Conservation (phyloP, 805 yeast genomes). For the Metschnikowia kunwiensis region DNA sequence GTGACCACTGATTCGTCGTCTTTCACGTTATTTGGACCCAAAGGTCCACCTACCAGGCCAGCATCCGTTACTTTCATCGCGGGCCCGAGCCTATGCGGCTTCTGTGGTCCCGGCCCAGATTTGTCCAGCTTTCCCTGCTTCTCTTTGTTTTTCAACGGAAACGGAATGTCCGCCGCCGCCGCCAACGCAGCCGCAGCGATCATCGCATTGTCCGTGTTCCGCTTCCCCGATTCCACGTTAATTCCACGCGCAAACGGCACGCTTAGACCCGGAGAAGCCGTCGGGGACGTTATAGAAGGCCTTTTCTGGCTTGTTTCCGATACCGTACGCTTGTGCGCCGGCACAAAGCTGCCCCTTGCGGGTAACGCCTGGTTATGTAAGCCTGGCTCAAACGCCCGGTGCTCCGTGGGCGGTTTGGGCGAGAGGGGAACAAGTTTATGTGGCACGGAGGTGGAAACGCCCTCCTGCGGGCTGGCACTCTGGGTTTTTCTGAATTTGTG, state of each 20-base stretch:
- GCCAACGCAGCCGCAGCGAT: conserved; percentile 84
- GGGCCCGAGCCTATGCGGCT: not conserved
- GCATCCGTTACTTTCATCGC: not conserved
- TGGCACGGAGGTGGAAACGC: not conserved
- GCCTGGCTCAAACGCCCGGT: not conserved
- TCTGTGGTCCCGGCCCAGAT: not conserved
- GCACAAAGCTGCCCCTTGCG: conserved; percentile 19
- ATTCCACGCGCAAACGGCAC: conserved; percentile 40
- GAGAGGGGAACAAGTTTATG: conserved; percentile 8
- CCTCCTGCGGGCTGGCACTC: conserved; percentile 8
- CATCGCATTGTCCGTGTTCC: conserved; percentile 48
- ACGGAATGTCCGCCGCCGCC: conserved; percentile 74
- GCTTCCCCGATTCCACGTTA: conserved; percentile 31
- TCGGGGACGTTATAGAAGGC: conserved; percentile 4
- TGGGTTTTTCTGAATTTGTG: conserved; percentile 4
- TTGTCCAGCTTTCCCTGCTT: not conserved
- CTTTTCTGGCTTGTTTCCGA: conserved; percentile 18
- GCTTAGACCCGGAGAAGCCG: conserved; percentile 45
- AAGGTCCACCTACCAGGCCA: not conserved
- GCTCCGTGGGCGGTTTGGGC: conserved; percentile 4
- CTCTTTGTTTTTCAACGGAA: conserved; percentile 28
- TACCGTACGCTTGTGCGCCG: conserved; percentile 25
- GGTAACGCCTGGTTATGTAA: conserved; percentile 10
- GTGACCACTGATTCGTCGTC: conserved; percentile 13
- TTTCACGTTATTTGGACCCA: not conserved